Conservation (phyloP, 495 filamentous ascomycete genomes). For the Acidomyces sp. region DNA sequence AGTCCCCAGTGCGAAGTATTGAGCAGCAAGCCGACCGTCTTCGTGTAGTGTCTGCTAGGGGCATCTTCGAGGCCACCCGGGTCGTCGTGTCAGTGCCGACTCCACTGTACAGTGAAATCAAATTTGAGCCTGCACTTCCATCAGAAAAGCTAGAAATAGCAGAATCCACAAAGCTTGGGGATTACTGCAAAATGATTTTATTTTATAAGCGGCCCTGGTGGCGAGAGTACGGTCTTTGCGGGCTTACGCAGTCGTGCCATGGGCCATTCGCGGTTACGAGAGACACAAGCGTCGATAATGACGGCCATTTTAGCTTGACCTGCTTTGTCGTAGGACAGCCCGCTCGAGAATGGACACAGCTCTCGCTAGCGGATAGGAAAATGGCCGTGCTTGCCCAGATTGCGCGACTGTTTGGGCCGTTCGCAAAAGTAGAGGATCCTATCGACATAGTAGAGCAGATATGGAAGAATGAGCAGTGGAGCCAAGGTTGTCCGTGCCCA, state of each 20-base stretch:
- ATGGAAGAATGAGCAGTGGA: conserved; percentile 18
- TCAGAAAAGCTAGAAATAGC: conserved; percentile 9
- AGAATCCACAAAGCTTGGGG: conserved; percentile 13
- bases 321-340: conserved; percentile 19
- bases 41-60: conserved; percentile 5
- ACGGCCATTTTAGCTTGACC: conserved; percentile 17
- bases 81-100: conserved; percentile 20
- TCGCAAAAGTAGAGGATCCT: conserved; percentile 12
- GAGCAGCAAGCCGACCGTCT: conserved; percentile 3
- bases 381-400: conserved; percentile 12
- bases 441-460: conserved; percentile 18
- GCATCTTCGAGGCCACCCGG: conserved; percentile 4
- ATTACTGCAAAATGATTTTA: conserved; percentile 19
- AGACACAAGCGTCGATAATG: conserved; percentile 18
- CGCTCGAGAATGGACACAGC: conserved; percentile 11
- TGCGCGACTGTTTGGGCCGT: conserved; percentile 11
- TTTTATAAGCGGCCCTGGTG: conserved; percentile 20
- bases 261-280: conserved; percentile 18
- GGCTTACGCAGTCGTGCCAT: conserved; percentile 13
- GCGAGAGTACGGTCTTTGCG: conserved; percentile 17
- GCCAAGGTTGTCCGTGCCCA: conserved; percentile 15
- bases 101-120: conserved; percentile 12
- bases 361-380: conserved; percentile 1
- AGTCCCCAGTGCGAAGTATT: conserved; percentile 13
- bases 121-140: conserved; percentile 17